phyloP scores from a whole-genome alignment of 2,329 filamentous ascomycete species.

The Fusarium dimerum region DNA sequence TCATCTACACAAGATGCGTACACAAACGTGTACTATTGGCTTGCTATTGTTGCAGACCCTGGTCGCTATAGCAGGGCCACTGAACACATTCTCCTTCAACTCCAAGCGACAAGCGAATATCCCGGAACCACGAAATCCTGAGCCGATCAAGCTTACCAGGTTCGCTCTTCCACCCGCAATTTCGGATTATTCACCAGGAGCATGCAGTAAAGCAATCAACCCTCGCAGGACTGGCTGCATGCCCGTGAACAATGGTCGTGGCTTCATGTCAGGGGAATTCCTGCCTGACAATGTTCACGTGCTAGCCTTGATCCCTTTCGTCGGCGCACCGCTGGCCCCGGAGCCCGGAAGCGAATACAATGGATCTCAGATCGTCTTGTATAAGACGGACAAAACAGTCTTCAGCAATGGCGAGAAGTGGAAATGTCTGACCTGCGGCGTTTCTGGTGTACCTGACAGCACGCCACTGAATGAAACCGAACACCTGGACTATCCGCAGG shows the following conservation, averaged over 20 bases:
- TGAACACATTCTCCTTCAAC: too few relatives aligned
- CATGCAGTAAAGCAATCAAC: background rate
- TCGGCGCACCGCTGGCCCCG: constrained; percentile 42
- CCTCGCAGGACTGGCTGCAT: background rate
- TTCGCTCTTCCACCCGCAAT: background rate
- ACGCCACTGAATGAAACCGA: constrained; percentile 19
- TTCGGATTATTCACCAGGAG: constrained; percentile 24
- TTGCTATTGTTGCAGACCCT: too few relatives aligned
- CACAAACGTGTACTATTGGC: too few relatives aligned
- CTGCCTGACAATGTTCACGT: background rate
- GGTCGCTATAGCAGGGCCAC: too few relatives aligned
- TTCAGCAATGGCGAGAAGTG: constrained; percentile 46
- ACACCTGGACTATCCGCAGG: constrained; percentile 41
- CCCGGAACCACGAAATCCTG: background rate
- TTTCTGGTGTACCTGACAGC: constrained; percentile 33
- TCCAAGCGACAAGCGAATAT: too few relatives aligned
- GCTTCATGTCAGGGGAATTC: background rate
- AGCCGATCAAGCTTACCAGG: background rate
- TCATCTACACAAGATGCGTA: too few relatives aligned
- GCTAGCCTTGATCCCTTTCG: constrained; percentile 30
- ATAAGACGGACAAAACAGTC: constrained; percentile 41
- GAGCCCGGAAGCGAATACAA: constrained; percentile 42
- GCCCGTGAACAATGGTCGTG: background rate
- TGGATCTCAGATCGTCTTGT: constrained; percentile 43
- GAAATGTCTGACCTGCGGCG: constrained; percentile 48